A percentile compares a stretch with the other conserved stretches of the same genome.
phyloP scores from a whole-genome alignment of 1,139 yeast genomes.

The Taphrina confusa region DNA sequence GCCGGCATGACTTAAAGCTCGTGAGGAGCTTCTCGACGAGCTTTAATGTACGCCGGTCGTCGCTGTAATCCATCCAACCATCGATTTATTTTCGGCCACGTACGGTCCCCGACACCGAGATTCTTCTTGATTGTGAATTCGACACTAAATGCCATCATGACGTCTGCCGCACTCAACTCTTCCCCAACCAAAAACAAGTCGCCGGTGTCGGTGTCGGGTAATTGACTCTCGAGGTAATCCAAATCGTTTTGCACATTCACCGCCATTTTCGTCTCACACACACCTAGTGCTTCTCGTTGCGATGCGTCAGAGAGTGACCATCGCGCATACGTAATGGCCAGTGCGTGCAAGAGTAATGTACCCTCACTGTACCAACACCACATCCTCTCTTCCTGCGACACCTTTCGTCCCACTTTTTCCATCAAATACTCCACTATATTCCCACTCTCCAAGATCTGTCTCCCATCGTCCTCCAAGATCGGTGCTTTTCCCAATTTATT shows the following conservation, averaged over 20 bases:
- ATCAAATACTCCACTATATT: slow-evolving; percentile 44
- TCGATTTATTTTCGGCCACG: slow-evolving; percentile 21
- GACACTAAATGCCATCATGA: slow-evolving; percentile 23
- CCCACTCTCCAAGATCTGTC: slow-evolving; percentile 43
- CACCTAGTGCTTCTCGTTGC: slow-evolving; percentile 9
- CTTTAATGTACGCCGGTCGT: slow-evolving; percentile 32
- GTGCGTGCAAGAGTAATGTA: slow-evolving; percentile 52
- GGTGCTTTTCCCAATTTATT: slow-evolving; percentile 65
- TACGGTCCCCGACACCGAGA: slow-evolving; percentile 10
- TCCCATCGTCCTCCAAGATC: slow-evolving; percentile 51
- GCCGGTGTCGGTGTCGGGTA: neutral
- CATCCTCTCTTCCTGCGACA: slow-evolving; percentile 44
- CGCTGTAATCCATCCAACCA: slow-evolving; percentile 21
- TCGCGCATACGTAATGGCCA: slow-evolving; percentile 28
- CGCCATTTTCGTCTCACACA: slow-evolving; percentile 21
- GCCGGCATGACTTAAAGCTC: slow-evolving; percentile 16
- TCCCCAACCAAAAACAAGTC: slow-evolving; percentile 10
- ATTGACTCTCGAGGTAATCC: slow-evolving; percentile 17
- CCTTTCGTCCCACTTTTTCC: slow-evolving; percentile 44
- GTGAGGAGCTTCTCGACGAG: slow-evolving; percentile 27
- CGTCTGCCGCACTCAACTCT: slow-evolving; percentile 18
- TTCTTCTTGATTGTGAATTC: slow-evolving; percentile 20
- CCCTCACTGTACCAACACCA: slow-evolving; percentile 60
- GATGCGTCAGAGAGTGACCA: slow-evolving; percentile 10
- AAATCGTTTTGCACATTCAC: slow-evolving; percentile 26